Evolutionary conservation across 148 eudicot species (phyloP).

Genomic region (Cornus florida): DNA sequence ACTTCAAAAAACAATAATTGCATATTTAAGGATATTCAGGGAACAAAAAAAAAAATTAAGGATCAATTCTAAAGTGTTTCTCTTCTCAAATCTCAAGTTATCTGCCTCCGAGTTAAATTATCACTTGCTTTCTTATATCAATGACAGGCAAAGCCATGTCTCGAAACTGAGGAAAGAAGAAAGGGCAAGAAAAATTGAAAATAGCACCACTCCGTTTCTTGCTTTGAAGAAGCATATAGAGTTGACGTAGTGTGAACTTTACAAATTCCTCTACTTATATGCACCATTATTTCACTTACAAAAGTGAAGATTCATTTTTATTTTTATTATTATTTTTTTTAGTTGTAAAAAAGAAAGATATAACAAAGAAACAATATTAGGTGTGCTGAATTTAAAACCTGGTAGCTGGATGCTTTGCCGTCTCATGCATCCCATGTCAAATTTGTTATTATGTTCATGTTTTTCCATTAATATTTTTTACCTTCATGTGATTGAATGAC

Average conservation of each 20-base stretch:
- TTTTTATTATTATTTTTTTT: too few species aligned
- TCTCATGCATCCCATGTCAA: too few species aligned
- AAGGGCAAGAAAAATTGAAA: neutral
- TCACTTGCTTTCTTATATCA: neutral
- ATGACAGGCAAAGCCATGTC: too few species aligned
- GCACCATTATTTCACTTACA: too few species aligned
- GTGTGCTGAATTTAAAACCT: neutral
- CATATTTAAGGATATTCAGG: neutral
- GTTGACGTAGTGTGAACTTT: too few species aligned
- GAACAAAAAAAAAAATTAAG: neutral
- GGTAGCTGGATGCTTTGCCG: neutral
- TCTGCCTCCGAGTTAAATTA: neutral
- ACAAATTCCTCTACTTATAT: too few species aligned
- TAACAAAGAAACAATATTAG: too few species aligned
- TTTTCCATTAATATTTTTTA: neutral
- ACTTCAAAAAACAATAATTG: neutral
- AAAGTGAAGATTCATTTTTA: too few species aligned
- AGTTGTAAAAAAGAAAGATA: too few species aligned
- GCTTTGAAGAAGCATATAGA: too few species aligned
- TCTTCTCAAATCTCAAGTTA: neutral
- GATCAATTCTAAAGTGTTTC: neutral
- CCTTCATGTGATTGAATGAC: slow-evolving; percentile 5
- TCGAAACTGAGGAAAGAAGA: neutral
- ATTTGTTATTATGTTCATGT: neutral
- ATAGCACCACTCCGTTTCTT: too few species aligned